Base-by-base conservation (phyloP, 495 filamentous ascomycete genomes). In the Letharia lupina region DNA sequence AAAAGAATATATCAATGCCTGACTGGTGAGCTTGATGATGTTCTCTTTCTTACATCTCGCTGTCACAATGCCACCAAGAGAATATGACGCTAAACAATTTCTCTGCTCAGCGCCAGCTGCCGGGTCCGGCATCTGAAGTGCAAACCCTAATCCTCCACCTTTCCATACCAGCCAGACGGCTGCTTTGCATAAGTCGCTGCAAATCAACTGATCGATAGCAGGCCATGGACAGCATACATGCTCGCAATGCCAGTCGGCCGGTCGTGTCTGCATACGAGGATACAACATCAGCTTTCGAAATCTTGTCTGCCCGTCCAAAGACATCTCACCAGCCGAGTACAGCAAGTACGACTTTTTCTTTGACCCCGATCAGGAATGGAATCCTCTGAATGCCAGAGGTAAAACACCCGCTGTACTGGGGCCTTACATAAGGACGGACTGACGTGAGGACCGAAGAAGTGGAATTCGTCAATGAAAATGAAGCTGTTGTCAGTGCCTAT, bases 301-400 rank as follows among this genome's bases (percentile, higher is more conserved):
- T 28, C 45, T 68, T 13, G 66, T 65, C 12, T 68, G 61, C 37
- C 66, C 66, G 0, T 52, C 58, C 23, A 56, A 28, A 20, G 15
- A 16, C 9, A 28, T 50, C 40, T 60, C 48, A 3, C 41, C 52
- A 4, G 61, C 42, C 42, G 41, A 63, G 12, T 65, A 40, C 33
- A 60, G 52, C 23, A 68, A 65, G 35, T 68, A 65, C 11, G 66
- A 68, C 13, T 68, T 68, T 40, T 65, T 57, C 57, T 68, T 68
- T 48, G 66, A 47, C 9, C 7, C 12, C 2, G 66, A 65, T 16
- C 52, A 65, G 31, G 18, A 42, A 48, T 68, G 66, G 66, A 45
- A 2, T 37, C 7, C 15, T 16, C 23, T 39, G 0, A 42, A 65
- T 18, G 44, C 12, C n/a, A 23, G 40, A 63, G 39, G 60, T 45